Conservation (phyloP, 331 rosid species). For the Acacia pycnantha region DNA sequence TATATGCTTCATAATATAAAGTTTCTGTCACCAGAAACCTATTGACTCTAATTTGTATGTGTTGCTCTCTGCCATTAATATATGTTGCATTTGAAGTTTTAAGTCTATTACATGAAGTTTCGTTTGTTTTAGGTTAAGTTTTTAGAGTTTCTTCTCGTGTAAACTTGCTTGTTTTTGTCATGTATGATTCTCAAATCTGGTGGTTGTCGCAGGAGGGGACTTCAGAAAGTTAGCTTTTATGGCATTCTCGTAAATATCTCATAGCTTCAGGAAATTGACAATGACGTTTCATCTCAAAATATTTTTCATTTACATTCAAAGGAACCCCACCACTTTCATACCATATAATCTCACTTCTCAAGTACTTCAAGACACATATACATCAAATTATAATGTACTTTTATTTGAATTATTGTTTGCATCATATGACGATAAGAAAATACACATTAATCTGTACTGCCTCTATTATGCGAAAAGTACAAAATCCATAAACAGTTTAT, state of each 20-base stretch:
- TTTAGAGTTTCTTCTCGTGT: background rate
- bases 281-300: constrained; percentile 17
- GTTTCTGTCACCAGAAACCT: background rate
- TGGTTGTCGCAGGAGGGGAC: background rate
- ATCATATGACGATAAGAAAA: too few species aligned
- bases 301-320: background rate
- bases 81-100: constrained; percentile 1
- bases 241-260: background rate
- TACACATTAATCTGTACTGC: background rate
- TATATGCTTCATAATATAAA: background rate
- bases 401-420: background rate
- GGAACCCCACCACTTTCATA: constrained; percentile 30
- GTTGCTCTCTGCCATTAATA: background rate
- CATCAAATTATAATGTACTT: background rate
- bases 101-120: background rate
- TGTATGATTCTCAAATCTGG: background rate
- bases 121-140: background rate
- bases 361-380: constrained; percentile 12
- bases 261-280: background rate
- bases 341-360: constrained; percentile 9
- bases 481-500: background rate
- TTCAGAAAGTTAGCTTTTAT: background rate
- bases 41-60: background rate
- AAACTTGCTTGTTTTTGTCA: background rate
- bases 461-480: background rate